phyloP scores from a whole-genome alignment of 441 rosid genomes.

The California macrophylla region DNA sequence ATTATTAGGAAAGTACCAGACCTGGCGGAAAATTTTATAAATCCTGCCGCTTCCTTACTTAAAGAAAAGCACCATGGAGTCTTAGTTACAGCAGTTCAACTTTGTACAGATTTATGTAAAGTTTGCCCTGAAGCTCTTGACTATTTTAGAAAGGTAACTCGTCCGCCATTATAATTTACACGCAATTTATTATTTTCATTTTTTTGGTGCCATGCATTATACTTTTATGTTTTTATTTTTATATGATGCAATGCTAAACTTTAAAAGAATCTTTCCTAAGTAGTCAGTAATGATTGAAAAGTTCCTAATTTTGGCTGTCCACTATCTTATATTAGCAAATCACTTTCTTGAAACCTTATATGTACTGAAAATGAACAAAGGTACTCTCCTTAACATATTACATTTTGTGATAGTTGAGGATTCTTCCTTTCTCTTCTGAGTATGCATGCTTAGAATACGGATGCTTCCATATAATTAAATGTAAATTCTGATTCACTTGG shows the following conservation, averaged over 20 bases:
- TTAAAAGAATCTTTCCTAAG: no score
- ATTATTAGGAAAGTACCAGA: constrained; percentile 94
- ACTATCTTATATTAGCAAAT: no score
- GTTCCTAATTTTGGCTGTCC: background rate
- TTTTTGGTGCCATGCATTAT: constrained; percentile 1
- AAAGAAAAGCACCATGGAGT: constrained; percentile 99
- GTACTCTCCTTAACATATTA: background rate
- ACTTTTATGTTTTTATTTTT: background rate
- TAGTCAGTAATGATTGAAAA: no score
- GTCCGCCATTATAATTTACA: background rate
- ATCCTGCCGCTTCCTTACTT: constrained; percentile 72
- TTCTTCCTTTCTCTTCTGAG: constrained; percentile 6
- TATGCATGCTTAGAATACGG: background rate
- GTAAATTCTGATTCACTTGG: background rate
- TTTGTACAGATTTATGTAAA: constrained; percentile 82
- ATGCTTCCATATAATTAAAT: background rate
- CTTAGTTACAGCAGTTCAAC: constrained; percentile 87
- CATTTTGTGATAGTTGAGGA: background rate
- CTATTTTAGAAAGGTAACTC: constrained; percentile 71
- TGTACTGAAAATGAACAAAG: background rate
- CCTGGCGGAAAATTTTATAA: constrained; percentile 91
- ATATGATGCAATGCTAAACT: background rate
- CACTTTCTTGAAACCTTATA: background rate
- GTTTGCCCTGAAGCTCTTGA: constrained; percentile 79
- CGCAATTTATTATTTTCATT: background rate